Evolutionary conservation across 495 filamentous ascomycete genomes (phyloP), one percentile per base, ranked within the genome.

Genomic region (Penicillium coffeae): DNA sequence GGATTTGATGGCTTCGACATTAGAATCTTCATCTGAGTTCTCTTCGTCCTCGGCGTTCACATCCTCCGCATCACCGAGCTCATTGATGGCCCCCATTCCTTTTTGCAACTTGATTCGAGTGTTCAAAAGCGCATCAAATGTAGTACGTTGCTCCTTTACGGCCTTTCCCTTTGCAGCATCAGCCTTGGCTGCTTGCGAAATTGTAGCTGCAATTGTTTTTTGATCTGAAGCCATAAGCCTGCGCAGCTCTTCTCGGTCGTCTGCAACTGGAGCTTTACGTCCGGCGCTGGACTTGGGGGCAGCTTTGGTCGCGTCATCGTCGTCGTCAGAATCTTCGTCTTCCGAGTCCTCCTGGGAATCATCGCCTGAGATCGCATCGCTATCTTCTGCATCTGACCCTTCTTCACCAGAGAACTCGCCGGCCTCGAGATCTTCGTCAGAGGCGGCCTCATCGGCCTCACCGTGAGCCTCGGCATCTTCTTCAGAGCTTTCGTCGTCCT

Each of bases 21-120:
- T 58, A 16, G 58, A 55, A 19, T 69, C 52, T 4, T 70, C 65
- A 7, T 62, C 55, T 2, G 82, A 75, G 3, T 62, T 55, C 10
- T 30, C 25, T 30, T 30, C 25, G 10, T 10, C 25, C 25, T 30
- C 25, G 1, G 49, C 48, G 9, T 50, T 47, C 0, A 64, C 58
- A 19, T 56, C 52, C 10, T 71, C 52, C 3, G 71, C 63, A 8
- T 61, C 55, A 3, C 80, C 74, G 41, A 95, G 77, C 5, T 90
- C 84, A 58, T 96, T 95, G 14, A 84, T 78, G 2, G 87, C 84
- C 13, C 89, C 78, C 13, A 98, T 69, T 3, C 87, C 87, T 64
- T 96, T 96, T 58, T 98, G 93, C 7, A 98, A 70, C 47, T 88
- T 85, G 57, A 98, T 95, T 6, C 93, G 83, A 16, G 86, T 78